Evolutionary conservation across 768 basidiomycete genomes (phyloP), one percentile per base, ranked within the genome.

Genomic region (Phanerochaete sordida): DNA sequence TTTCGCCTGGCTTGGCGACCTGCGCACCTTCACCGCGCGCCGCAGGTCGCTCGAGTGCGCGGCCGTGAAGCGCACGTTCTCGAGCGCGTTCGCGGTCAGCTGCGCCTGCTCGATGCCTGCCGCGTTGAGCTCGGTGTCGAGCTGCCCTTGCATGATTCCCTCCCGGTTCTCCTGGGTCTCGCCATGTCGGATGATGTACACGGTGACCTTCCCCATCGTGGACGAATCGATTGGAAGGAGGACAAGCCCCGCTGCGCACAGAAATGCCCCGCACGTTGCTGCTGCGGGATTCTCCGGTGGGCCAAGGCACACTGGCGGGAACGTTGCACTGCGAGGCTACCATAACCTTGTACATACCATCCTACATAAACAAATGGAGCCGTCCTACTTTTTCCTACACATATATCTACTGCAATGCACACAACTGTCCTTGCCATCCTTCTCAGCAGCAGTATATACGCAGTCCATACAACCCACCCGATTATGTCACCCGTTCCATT

Each of bases 91-190:
- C 1, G 81, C 88, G 1, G 85, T 80, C 56, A 78, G 72, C 57
- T 68, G 66, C 23, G 87, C 87, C 70, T 93, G 90, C 56, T 74
- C 73, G 49, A 78, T 56, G 15, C 91, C 91, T 3, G 70, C 73
- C 16, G 77, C 80, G 64, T 92, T 92, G 67, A 93, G 77, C 43
- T 71, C 63, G 7, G 85, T 86, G 72, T 93, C 87, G 57, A 83
- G 66, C 9, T 93, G 91, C 43, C 91, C 91, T 76, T 93, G 91
- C 47, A 90, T 80, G 58, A 88, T 83, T 26, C 77, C 75, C 6
- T 74, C 72, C 55, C 77, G 73, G 71, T 92, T 92, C 67, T 81
- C 85, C 44, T 84, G 79, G 26, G 91, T 93, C 76, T 93, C 89
- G 21, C 89, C 91, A 65, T 93, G 91, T 45, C 91, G 84, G 11